phyloP scores from a whole-genome alignment of 768 basidiomycete genomes.

The Sporobolomyces phaffii region DNA sequence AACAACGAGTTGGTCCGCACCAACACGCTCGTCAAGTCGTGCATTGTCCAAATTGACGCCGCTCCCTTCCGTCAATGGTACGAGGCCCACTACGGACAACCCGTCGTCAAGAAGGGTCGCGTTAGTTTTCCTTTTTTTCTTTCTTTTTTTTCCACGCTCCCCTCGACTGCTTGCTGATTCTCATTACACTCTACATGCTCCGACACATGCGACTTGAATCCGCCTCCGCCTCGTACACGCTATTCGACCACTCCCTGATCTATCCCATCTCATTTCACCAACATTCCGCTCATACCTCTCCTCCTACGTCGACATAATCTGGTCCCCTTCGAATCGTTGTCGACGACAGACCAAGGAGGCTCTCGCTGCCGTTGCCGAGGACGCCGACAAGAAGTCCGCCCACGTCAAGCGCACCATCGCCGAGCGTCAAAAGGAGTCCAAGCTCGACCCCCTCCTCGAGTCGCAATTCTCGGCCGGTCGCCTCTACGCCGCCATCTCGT shows the following conservation, averaged over 20 bases:
- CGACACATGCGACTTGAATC: no score
- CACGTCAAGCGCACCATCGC: conserved; percentile 81
- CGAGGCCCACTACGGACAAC: conserved; percentile 93
- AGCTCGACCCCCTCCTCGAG: conserved; percentile 74
- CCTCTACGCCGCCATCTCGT: conserved; percentile 85
- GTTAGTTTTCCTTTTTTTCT: conserved; percentile 19
- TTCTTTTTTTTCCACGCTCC: background rate
- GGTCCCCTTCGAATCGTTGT: background rate
- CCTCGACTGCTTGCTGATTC: no score
- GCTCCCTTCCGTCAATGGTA: conserved; percentile 99
- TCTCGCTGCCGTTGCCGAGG: conserved; percentile 50
- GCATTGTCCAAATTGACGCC: conserved; percentile 95
- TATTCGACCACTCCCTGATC: no score
- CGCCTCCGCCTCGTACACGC: no score
- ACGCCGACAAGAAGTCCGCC: conserved; percentile 73
- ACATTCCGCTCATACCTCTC: background rate
- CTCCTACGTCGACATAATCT: background rate
- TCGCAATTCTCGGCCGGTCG: conserved; percentile 54
- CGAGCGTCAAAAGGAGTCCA: conserved; percentile 88
- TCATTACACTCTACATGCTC: no score
- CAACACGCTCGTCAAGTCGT: conserved; percentile 95
- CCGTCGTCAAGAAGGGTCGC: conserved; percentile 70
- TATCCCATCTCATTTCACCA: background rate
- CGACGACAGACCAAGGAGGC: conserved; percentile 53
- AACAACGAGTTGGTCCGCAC: conserved; percentile 99